Evolutionary conservation across 345 rosid genomes (phyloP).

Genomic region (Ceriops decandra): DNA sequence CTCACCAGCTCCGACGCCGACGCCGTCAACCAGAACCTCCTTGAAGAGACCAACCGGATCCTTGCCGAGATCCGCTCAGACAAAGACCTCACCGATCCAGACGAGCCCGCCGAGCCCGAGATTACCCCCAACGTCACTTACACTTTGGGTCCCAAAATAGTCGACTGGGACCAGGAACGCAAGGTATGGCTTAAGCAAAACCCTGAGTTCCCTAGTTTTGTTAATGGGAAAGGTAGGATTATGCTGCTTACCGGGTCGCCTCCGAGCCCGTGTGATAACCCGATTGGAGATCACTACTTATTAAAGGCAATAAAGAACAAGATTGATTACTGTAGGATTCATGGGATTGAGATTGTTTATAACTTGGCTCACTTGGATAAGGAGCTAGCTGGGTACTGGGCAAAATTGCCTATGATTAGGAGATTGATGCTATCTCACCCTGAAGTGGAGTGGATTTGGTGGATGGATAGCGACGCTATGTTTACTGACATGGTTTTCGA

Average conservation of each 20-base stretch:
- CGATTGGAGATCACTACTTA: slow-evolving; percentile 87
- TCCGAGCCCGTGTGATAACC: slow-evolving; percentile 86
- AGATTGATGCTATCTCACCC: slow-evolving; percentile 87
- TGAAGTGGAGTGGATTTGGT: slow-evolving; percentile 94
- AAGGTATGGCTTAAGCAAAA: slow-evolving; percentile 59
- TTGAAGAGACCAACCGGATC: slow-evolving; percentile 82
- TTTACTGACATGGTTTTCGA: slow-evolving; percentile 94
- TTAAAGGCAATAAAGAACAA: slow-evolving; percentile 86
- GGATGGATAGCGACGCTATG: slow-evolving; percentile 99
- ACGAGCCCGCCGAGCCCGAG: slow-evolving; percentile 49
- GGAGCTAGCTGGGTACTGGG: slow-evolving; percentile 97
- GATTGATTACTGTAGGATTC: slow-evolving; percentile 93
- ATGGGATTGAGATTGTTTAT: slow-evolving; percentile 93
- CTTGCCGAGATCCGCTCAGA: slow-evolving; percentile 91
- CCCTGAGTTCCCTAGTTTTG: slow-evolving; percentile 62
- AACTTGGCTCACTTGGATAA: slow-evolving; percentile 94
- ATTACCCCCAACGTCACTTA: slow-evolving; percentile 56
- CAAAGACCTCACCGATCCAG: slow-evolving; percentile 59
- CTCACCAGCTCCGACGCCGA: slow-evolving; percentile 71
- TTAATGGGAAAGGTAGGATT: slow-evolving; percentile 63
- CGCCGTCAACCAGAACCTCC: slow-evolving; percentile 63
- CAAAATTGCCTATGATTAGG: slow-evolving; percentile 84
- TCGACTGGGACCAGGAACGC: slow-evolving; percentile 62
- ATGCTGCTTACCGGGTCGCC: slow-evolving; percentile 83
- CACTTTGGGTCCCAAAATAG: slow-evolving; percentile 72